A percentile compares a stretch with the other conserved stretches of the same genome.
phyloP scores from a whole-genome alignment of 2,329 filamentous ascomycete genomes.

The Hypoxylon rubiginosum region DNA sequence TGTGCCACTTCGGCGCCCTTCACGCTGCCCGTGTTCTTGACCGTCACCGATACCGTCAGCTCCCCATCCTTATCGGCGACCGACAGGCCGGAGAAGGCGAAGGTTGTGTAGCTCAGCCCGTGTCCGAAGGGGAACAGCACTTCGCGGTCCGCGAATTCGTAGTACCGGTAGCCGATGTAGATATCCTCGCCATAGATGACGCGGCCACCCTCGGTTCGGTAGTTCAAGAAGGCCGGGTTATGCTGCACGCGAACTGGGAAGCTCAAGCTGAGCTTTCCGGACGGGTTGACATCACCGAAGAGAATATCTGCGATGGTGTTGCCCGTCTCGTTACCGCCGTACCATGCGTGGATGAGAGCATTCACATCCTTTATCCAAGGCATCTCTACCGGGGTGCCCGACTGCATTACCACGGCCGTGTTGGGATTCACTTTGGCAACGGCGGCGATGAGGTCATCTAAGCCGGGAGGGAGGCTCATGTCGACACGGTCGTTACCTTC shows the following conservation, averaged over 20 bases:
- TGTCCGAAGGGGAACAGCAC: constrained; percentile 84
- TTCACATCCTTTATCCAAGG: constrained; percentile 72
- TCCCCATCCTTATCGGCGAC: constrained; percentile 63
- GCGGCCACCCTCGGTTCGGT: constrained; percentile 75
- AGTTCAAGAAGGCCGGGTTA: constrained; percentile 83
- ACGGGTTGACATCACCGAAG: constrained; percentile 80
- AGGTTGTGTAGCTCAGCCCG: constrained; percentile 82
- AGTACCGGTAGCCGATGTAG: constrained; percentile 85
- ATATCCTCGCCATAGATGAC: constrained; percentile 84
- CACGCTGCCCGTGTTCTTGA: constrained; percentile 72
- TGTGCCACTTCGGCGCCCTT: constrained; percentile 69
- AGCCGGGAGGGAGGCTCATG: constrained; percentile 80
- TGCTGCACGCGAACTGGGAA: constrained; percentile 78
- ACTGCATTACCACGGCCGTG: constrained; percentile 81
- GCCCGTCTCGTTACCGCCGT: constrained; percentile 87
- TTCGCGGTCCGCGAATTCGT: constrained; percentile 75
- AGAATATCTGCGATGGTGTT: constrained; percentile 84
- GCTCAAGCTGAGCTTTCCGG: constrained; percentile 79
- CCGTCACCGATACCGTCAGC: constrained; percentile 61
- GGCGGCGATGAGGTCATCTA: constrained; percentile 76
- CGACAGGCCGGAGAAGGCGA: constrained; percentile 66
- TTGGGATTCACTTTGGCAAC: constrained; percentile 76
- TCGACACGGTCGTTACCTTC: constrained; percentile 84
- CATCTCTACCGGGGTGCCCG: constrained; percentile 80
- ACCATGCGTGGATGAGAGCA: constrained; percentile 83